A percentile compares a stretch with the other conserved stretches of the same genome.
Conservation (phyloP, 2,329 filamentous ascomycete genomes). For the Acrodontium crateriforme region DNA sequence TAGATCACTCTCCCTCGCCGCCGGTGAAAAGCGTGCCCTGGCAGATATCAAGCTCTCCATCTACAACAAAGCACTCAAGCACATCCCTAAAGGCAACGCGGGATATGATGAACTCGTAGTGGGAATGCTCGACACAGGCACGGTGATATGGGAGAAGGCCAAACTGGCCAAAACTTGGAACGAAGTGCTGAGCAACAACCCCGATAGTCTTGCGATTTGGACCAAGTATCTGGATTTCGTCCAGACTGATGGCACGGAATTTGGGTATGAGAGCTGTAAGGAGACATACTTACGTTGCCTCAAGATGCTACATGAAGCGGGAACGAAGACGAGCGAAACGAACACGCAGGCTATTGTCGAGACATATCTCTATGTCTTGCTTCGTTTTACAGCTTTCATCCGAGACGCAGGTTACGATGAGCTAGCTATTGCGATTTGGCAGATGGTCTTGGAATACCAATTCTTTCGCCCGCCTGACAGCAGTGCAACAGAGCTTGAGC, state of each 20-base stretch:
- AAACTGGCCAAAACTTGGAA: slow-evolving; percentile 53
- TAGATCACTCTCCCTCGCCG: slow-evolving; percentile 35
- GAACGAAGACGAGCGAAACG: background rate
- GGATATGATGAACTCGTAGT: slow-evolving; percentile 49
- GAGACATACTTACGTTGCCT: slow-evolving; percentile 47
- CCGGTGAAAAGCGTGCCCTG: slow-evolving; percentile 52
- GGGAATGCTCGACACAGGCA: slow-evolving; percentile 59
- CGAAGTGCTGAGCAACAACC: slow-evolving; percentile 41
- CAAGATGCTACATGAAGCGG: slow-evolving; percentile 4
- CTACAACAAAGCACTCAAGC: slow-evolving; percentile 60
- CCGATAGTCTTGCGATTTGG: slow-evolving; percentile 54
- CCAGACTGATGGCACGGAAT: slow-evolving; percentile 52
- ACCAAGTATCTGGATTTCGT: slow-evolving; percentile 55
- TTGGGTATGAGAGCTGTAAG: slow-evolving; percentile 54
- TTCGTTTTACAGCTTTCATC: slow-evolving; percentile 61
- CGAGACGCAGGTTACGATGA: slow-evolving; percentile 68
- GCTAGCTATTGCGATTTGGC: slow-evolving; percentile 66
- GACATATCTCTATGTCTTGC: slow-evolving; percentile 54
- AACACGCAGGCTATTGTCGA: slow-evolving; percentile 16
- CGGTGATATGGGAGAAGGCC: slow-evolving; percentile 56
- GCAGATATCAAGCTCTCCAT: slow-evolving; percentile 70
- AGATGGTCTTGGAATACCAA: slow-evolving; percentile 61
- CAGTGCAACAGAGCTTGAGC: slow-evolving; percentile 7
- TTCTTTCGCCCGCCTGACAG: slow-evolving; percentile 40
- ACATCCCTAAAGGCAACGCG: slow-evolving; percentile 30